phyloP scores from a whole-genome alignment of 2,329 filamentous ascomycete species.

The Phyllosticta citriasiana region DNA sequence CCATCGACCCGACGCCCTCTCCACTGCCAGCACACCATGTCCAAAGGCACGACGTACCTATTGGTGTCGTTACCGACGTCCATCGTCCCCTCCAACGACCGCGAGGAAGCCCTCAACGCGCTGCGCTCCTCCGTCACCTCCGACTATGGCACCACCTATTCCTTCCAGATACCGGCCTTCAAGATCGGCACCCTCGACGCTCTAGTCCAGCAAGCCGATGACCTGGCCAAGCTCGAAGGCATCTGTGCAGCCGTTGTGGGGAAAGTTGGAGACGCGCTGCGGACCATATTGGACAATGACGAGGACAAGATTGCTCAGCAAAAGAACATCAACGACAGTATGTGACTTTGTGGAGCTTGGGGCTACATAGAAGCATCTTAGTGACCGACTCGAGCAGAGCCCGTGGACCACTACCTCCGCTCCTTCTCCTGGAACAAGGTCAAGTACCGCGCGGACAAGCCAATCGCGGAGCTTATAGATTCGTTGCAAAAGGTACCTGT shows the following conservation, averaged over 20 bases:
- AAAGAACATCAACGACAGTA: slow-evolving; percentile 92
- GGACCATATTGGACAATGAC: slow-evolving; percentile 71
- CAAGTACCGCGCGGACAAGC: slow-evolving; percentile 88
- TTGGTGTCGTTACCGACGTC: slow-evolving; percentile 84
- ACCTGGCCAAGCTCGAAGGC: slow-evolving; percentile 76
- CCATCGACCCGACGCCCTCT: neutral
- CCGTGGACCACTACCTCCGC: slow-evolving; percentile 86
- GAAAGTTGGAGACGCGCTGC: slow-evolving; percentile 81
- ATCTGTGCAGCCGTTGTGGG: slow-evolving; percentile 71
- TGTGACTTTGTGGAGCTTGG: slow-evolving; percentile 23
- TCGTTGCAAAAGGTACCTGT: slow-evolving; percentile 68
- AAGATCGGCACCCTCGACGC: slow-evolving; percentile 96
- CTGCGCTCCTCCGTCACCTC: slow-evolving; percentile 61
- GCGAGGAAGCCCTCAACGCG: slow-evolving; percentile 69
- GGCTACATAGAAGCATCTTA: neutral
- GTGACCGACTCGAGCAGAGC: slow-evolving; percentile 49
- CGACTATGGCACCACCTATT: slow-evolving; percentile 65
- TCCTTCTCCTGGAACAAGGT: slow-evolving; percentile 95
- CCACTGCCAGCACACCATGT: slow-evolving; percentile 23
- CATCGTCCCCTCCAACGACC: slow-evolving; percentile 70
- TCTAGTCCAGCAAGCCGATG: slow-evolving; percentile 91
- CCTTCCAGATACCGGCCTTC: slow-evolving; percentile 83
- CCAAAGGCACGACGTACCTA: slow-evolving; percentile 56
- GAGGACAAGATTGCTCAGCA: slow-evolving; percentile 74
- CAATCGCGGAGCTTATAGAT: slow-evolving; percentile 77